A percentile compares a stretch with the other conserved stretches of the same genome.
phyloP scores from a whole-genome alignment of 2,329 filamentous ascomycete genomes.

The Claviceps paspali region DNA sequence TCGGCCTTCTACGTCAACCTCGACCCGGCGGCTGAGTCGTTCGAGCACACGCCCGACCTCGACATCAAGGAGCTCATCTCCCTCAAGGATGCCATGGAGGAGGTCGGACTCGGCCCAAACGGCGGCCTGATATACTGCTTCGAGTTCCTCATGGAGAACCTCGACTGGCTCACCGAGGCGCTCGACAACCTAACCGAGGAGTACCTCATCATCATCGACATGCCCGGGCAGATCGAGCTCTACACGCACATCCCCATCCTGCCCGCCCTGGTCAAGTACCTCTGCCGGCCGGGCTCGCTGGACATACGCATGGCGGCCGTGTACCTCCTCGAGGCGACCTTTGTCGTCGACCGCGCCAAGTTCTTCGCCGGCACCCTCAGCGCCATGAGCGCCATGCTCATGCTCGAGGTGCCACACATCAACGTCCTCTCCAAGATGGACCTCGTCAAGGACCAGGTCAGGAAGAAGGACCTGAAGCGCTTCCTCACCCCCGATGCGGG shows the following conservation, averaged over 20 bases:
- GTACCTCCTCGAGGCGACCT: slow-evolving; percentile 90
- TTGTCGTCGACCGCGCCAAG: slow-evolving; percentile 89
- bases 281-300: slow-evolving; percentile 63
- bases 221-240: slow-evolving; percentile 96
- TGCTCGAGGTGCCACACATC: slow-evolving; percentile 92
- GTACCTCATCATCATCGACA: slow-evolving; percentile 94
- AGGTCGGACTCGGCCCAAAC: slow-evolving; percentile 79
- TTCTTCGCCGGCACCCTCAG: slow-evolving; percentile 93
- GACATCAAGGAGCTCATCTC: slow-evolving; percentile 93
- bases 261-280: slow-evolving; percentile 65
- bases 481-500: slow-evolving; percentile 78
- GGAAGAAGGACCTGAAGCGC: slow-evolving; percentile 73
- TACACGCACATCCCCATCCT: slow-evolving; percentile 95
- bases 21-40: slow-evolving; percentile 86
- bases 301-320: slow-evolving; percentile 87
- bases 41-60: slow-evolving; percentile 80
- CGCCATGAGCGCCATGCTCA: slow-evolving; percentile 98
- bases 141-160: slow-evolving; percentile 86
- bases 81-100: slow-evolving; percentile 92
- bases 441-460: slow-evolving; percentile 76
- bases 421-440: slow-evolving; percentile 99
- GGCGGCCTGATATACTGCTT: slow-evolving; percentile 93
- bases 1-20: slow-evolving; percentile 97
- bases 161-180: slow-evolving; percentile 77
- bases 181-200: slow-evolving; percentile 82